Evolutionary conservation across 139 green algal genomes (phyloP).

Genomic region (Chlamydomonas sp.): DNA sequence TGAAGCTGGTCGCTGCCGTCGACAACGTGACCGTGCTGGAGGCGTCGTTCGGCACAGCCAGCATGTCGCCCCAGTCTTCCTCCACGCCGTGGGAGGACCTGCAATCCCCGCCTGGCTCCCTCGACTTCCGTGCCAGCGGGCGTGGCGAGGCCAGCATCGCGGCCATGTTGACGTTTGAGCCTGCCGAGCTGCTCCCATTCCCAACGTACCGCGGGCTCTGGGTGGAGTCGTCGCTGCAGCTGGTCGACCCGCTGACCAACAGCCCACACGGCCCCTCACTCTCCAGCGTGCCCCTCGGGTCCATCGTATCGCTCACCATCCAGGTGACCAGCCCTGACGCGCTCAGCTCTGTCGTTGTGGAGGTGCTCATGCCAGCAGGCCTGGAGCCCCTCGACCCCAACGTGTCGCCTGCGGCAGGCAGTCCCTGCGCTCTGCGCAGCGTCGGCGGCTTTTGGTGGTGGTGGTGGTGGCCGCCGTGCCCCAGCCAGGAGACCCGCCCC

Average conservation of each 20-base stretch:
- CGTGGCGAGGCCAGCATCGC: too few relatives aligned
- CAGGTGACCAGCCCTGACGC: constrained; percentile 57
- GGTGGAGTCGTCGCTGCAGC: constrained; percentile 38
- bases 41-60: background rate
- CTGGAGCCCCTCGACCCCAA: constrained; percentile 59
- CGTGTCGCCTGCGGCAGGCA: constrained; percentile 3
- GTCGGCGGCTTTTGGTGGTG: too few relatives aligned
- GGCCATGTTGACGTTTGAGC: constrained; percentile 49
- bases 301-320: constrained; percentile 37
- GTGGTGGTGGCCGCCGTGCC: constrained; percentile 30
- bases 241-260: constrained; percentile 20
- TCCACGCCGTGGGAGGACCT: too few relatives aligned
- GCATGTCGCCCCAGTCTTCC: too few relatives aligned
- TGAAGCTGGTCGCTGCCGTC: constrained; percentile 4
- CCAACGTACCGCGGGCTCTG: constrained; percentile 55
- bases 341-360: constrained; percentile 35
- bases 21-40: background rate
- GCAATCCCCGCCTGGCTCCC: too few relatives aligned
- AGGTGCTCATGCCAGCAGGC: constrained; percentile 46
- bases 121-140: too few relatives aligned
- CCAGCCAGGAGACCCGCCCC: constrained; percentile 14
- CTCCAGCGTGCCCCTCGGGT: constrained; percentile 27
- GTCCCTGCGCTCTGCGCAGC: background rate
- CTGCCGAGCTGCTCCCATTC: constrained; percentile 35
- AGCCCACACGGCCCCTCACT: constrained; percentile 26